Evolutionary conservation across 345 rosid species (phyloP).

Genomic region (Populus euphratica): DNA sequence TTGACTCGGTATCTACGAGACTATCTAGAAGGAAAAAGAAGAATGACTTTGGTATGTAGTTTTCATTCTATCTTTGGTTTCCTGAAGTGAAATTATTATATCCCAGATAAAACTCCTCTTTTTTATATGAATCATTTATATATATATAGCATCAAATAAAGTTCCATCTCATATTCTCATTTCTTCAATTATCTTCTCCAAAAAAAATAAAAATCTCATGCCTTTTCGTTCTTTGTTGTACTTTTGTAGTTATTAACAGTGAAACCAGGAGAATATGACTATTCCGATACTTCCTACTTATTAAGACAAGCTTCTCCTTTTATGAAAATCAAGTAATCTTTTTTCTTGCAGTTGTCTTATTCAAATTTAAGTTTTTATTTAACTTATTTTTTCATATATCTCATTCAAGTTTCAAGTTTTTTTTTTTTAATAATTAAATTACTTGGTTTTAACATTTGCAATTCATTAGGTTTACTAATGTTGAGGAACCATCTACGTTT

Average conservation of each 20-base stretch:
- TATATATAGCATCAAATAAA: no score
- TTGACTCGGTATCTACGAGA: slow-evolving; percentile 81
- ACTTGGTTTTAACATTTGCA: no score
- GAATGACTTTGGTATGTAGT: slow-evolving; percentile 79
- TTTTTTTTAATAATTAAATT: no score
- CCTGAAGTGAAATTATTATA: neutral
- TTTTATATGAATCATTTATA: no score
- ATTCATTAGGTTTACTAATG: slow-evolving; percentile 52
- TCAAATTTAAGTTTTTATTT: slow-evolving; percentile 10
- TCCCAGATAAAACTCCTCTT: no score
- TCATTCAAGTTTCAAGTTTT: no score
- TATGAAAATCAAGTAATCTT: slow-evolving; percentile 70
- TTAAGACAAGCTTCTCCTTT: slow-evolving; percentile 85
- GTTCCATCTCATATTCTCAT: neutral
- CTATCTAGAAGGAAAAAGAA: slow-evolving; percentile 83
- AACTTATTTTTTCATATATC: slow-evolving; percentile 11
- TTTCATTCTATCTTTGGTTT: slow-evolving; percentile 2
- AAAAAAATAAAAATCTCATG: neutral
- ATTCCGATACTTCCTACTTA: slow-evolving; percentile 63
- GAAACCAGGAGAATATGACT: slow-evolving; percentile 77
- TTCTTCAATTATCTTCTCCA: neutral
- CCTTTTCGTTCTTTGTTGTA: neutral
- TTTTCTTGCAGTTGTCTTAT: neutral
- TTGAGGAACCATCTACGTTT: slow-evolving; percentile 40
- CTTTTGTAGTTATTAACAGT: slow-evolving; percentile 67